Evolutionary conservation across 495 filamentous ascomycete genomes (phyloP), one percentile per base, ranked within the genome.

Genomic region (Aspergillus carlsbadensis): DNA sequence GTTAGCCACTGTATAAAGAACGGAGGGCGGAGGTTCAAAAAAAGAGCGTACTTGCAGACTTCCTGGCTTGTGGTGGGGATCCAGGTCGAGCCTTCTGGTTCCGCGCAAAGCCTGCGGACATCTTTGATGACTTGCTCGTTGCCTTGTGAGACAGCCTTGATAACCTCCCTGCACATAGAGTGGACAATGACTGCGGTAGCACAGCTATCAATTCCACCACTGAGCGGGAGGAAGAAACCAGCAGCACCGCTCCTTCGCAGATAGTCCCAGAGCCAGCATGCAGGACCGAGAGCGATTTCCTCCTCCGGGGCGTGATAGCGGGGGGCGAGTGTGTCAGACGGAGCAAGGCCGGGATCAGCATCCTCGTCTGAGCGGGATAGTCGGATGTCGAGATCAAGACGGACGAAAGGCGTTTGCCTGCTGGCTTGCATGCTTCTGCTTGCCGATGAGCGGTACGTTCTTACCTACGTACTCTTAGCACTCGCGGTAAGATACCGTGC

Each of bases 261-360:
- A 56, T 95, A 96, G 61, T 96, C 89, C 90, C 91, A 96, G 0
- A 96, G 72, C 76, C 84, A 96, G 65, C 84, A 87, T 1, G 84
- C 89, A 0, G 84, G 79, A 0, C 82, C 81, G 0, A 91, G 74
- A 0, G 85, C 84, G 58, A 93, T 88, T 57, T 95, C 89, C 62
- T 92, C 87, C 63, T 91, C 87, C 0, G 86, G 84, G 0, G 69
- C 62, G 67, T 91, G 86, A 47, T 81, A 83, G 4, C 78, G 70
- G 1, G 78, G 71, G 24, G 74, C 58, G 29, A 81, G 67, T 1
- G 69, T 59, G n/a, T 68, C 61, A 3, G 74, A 77, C 5, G 77
- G 76, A 13, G 62, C 64, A 33, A 79, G 66, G 14, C 66, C 53
- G 17, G 73, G 70, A 14, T 77, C 73, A n/a, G 69, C 65, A 20